Conservation (phyloP, 179 eudicot species). For the Beta corolliflora region DNA sequence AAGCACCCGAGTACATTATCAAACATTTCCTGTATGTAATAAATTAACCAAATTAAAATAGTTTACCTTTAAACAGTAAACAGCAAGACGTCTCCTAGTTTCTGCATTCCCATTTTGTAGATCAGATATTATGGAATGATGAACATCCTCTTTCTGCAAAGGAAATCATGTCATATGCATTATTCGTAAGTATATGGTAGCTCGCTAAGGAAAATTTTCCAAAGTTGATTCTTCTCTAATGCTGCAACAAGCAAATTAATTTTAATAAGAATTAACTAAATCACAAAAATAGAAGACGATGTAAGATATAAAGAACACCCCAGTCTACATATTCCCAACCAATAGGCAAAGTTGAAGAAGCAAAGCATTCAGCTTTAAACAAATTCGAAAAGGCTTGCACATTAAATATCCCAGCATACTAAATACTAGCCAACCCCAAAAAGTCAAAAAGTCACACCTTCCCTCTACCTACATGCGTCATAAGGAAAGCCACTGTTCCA, state of each 20-base stretch:
- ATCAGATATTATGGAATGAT: conserved; percentile 98
- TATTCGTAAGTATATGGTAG: neutral
- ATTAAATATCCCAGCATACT: neutral
- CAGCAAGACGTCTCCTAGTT: conserved; percentile 99
- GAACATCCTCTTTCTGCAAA: conserved; percentile 99
- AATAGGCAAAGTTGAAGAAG: neutral
- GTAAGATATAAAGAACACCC: neutral
- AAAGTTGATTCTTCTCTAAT: neutral
- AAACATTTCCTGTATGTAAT: neutral
- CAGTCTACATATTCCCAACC: neutral
- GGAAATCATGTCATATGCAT: conserved; percentile 20
- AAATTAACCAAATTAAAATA: conserved; percentile 5
- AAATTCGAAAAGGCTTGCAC: neutral
- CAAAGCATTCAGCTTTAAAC: neutral
- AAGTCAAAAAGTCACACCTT: neutral
- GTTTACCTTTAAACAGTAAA: conserved; percentile 93
- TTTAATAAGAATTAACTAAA: neutral
- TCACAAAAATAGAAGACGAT: neutral
- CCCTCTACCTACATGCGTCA: neutral
- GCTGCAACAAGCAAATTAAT: conserved; percentile 1
- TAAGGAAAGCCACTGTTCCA: neutral
- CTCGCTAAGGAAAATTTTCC: neutral
- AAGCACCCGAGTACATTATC: neutral
- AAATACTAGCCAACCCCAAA: neutral
- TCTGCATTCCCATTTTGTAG: conserved; percentile 98